Percentiles rank a stretch among this genome's conserved stretches.
phyloP scores from a whole-genome alignment of 306 rosid species.

The Sphenostylis stenocarpa region DNA sequence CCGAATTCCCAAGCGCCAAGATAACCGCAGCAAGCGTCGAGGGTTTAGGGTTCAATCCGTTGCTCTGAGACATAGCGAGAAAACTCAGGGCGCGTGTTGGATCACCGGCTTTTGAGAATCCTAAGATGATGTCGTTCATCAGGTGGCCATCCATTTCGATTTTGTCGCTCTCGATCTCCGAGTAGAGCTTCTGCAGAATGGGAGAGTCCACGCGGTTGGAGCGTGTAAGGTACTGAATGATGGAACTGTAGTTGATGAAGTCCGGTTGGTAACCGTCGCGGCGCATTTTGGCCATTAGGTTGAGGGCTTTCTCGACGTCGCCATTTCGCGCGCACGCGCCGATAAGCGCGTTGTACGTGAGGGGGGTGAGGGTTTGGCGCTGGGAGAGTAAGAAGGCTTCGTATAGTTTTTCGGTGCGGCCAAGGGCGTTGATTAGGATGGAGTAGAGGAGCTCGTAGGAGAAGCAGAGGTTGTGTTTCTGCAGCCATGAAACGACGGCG shows the following conservation, averaged over 20 bases:
- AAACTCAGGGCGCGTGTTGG: slow-evolving; percentile 64
- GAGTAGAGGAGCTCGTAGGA: slow-evolving; percentile 89
- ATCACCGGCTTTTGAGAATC: slow-evolving; percentile 84
- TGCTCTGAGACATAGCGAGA: slow-evolving; percentile 75
- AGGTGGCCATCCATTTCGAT: slow-evolving; percentile 78
- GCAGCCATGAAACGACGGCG: slow-evolving; percentile 85
- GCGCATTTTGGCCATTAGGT: slow-evolving; percentile 80
- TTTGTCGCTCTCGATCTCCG: slow-evolving; percentile 70
- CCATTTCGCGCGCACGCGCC: slow-evolving; percentile 89
- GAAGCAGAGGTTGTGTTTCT: slow-evolving; percentile 86
- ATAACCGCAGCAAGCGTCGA: slow-evolving; percentile 67
- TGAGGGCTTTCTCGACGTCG: slow-evolving; percentile 82
- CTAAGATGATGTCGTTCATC: slow-evolving; percentile 70
- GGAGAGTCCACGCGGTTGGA: slow-evolving; percentile 68
- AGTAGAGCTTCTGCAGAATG: slow-evolving; percentile 67
- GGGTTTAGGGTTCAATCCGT: slow-evolving; percentile 68
- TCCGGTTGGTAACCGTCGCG: slow-evolving; percentile 81
- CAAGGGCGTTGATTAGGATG: slow-evolving; percentile 90
- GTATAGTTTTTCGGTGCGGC: slow-evolving; percentile 83
- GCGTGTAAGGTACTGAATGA: slow-evolving; percentile 82
- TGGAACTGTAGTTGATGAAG: slow-evolving; percentile 73
- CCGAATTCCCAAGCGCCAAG: slow-evolving; percentile 68
- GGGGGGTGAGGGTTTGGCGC: slow-evolving; percentile 64
- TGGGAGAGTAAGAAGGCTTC: slow-evolving; percentile 89
- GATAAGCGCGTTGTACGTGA: slow-evolving; percentile 85